Percentiles rank a stretch among this genome's conserved stretches.
These are phyloP conservation scores for Marasmius oreades DNA, from an alignment of 1,284 basidiomycete species.

Conservation along the genomic window DNA sequence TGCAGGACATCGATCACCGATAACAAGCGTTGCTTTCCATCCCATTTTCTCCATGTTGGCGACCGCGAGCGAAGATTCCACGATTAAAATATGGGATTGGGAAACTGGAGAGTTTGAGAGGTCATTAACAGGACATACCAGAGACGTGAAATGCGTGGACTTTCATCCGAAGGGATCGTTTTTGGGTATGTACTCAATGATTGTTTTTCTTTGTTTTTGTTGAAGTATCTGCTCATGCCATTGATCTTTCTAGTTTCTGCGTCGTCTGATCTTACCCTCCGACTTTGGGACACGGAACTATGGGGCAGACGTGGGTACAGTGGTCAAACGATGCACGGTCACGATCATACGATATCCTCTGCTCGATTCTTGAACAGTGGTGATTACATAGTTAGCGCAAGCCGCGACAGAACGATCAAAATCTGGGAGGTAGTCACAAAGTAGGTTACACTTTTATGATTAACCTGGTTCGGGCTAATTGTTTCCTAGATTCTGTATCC, in stretches of 20 bases:
- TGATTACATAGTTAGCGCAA: conserved; percentile 79
- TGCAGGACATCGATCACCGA: conserved; percentile 74
- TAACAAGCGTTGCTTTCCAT: conserved; percentile 84
- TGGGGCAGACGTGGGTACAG: conserved; percentile 82
- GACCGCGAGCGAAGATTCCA: conserved; percentile 84
- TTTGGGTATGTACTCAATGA: conserved; percentile 54
- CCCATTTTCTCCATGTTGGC: conserved; percentile 83
- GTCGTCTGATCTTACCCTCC: conserved; percentile 87
- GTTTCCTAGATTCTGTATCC: conserved; percentile 48
- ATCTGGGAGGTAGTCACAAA: conserved; percentile 85
- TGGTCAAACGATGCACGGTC: conserved; percentile 81
- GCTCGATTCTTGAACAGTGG: conserved; percentile 85
- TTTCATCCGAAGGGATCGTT: conserved; percentile 83
- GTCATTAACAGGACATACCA: conserved; percentile 91
- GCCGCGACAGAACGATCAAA: conserved; percentile 82
- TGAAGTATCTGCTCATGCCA: background rate
- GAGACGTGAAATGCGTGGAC: conserved; percentile 83
- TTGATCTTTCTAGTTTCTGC: conserved; percentile 71
- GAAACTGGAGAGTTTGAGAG: conserved; percentile 91
- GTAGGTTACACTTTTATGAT: conserved; percentile 38
- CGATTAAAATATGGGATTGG: conserved; percentile 95
- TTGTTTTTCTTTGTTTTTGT: background rate
- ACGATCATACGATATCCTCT: conserved; percentile 87
- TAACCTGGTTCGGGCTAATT: conserved; percentile 12
- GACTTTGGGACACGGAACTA: conserved; percentile 78